These are phyloP conservation scores for Fusarium paranaense DNA, from an alignment of 2,329 filamentous ascomycete species.

Conservation along the genomic window DNA sequence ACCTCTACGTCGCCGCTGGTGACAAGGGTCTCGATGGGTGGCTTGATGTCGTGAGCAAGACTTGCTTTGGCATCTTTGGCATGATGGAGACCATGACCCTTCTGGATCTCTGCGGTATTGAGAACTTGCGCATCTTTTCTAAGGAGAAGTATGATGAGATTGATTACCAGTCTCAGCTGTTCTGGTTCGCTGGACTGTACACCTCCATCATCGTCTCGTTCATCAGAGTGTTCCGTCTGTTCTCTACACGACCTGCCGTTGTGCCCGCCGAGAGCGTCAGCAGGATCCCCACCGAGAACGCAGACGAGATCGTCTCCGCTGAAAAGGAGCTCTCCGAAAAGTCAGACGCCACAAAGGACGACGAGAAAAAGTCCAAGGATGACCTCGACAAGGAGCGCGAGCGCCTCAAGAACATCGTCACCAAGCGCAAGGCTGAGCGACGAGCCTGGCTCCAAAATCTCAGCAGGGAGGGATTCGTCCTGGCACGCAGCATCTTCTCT, in stretches of 20 bases:
- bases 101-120: conserved; percentile 60
- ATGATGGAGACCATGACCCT: conserved; percentile 74
- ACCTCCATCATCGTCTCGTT: conserved; percentile 60
- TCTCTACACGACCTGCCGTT: conserved; percentile 52
- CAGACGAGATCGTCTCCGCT: conserved; percentile 20
- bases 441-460: conserved; percentile 46
- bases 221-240: conserved; percentile 55
- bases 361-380: conserved; percentile 34
- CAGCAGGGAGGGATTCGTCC: conserved; percentile 44
- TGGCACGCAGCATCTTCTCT: conserved; percentile 63
- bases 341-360: conserved; percentile 19
- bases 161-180: conserved; percentile 71
- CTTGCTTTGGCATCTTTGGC: conserved; percentile 74
- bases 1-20: conserved; percentile 49
- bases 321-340: conserved; percentile 35
- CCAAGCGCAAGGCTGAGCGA: conserved; percentile 50
- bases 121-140: conserved; percentile 64
- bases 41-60: conserved; percentile 68
- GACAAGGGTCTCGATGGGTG: conserved; percentile 51
- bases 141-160: conserved; percentile 59
- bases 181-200: conserved; percentile 75
- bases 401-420: conserved; percentile 50
- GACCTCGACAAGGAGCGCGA: conserved; percentile 49
- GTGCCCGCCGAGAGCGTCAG: conserved; percentile 45
- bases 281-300: conserved; percentile 41